Conservation (phyloP, 257 asterid species). For the Nicotiana sylvestris region DNA sequence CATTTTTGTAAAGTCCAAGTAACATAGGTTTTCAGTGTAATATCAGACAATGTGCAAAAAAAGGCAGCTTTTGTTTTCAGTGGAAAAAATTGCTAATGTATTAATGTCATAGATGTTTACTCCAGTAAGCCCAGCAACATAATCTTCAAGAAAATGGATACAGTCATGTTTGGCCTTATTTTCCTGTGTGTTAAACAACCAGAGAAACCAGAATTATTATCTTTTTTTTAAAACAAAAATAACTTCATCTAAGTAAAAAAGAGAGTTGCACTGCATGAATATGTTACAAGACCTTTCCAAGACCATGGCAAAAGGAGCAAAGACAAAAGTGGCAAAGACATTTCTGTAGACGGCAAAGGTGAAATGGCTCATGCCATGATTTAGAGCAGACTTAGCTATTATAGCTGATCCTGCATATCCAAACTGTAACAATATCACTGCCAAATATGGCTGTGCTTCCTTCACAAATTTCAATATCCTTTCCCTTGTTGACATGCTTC, state of each 20-base stretch:
- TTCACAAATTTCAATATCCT: conserved; percentile 13
- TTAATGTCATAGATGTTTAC: conserved; percentile 26
- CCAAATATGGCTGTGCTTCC: conserved; percentile 47
- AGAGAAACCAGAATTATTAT: not conserved
- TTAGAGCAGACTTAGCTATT: conserved; percentile 58
- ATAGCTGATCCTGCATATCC: conserved; percentile 81
- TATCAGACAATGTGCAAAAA: not conserved
- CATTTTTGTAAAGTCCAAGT: too few species aligned
- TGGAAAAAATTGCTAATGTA: not conserved
- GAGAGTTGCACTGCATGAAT: not conserved
- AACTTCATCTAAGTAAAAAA: not conserved
- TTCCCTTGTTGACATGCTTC: not conserved
- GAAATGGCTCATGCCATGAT: conserved; percentile 73
- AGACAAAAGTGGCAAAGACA: conserved; percentile 58
- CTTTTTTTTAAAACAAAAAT: not conserved
- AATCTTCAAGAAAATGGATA: conserved; percentile 50
- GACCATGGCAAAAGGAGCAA: conserved; percentile 71
- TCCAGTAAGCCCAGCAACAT: conserved; percentile 52
- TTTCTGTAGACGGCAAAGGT: conserved; percentile 68
- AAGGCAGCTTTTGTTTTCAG: not conserved
- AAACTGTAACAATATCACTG: conserved; percentile 54
- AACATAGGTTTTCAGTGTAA: not conserved
- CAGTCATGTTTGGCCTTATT: conserved; percentile 73
- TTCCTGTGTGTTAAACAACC: conserved; percentile 43
- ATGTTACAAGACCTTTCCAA: conserved; percentile 45